Evolutionary conservation across 305 asterid species (phyloP), one percentile per base, ranked within the genome.

Genomic region (Fraxinus angustifolia): DNA sequence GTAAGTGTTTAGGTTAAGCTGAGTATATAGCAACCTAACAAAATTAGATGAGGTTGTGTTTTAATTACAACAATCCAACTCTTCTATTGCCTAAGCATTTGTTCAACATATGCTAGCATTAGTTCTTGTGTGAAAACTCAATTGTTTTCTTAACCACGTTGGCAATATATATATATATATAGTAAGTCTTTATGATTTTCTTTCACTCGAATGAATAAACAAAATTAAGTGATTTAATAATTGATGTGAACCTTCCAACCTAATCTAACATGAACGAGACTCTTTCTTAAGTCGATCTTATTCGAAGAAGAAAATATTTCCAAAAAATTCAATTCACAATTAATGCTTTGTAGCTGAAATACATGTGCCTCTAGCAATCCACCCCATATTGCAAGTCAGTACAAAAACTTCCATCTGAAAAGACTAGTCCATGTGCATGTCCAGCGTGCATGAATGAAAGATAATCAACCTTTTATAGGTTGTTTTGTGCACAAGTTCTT

Each of bases 401-500:
- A 11, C 58, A 62, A 81, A 75, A 70, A 73, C 53, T 36, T 21
- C 73, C 23, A 21, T 53, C 56, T 30, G 72, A 58, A 42, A 78
- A 73, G 78, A 31, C 76, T 38, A 76, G 40, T 45, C 58, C 82
- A 78, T 82, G 82, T 80, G 84, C 73, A 76, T 76, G 82, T 77
- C 45, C 33, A 74, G 75, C 1, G 75, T 67, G 84, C 81, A 80
- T 75, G 79, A 53, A 85, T 73, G 50, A 45, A 75, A 75, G 80
- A 31, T 42, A 82, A 85, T 72, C 12, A 19, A 76, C 84, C 26
- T 73, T 85, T 74, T 76, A 16, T 79, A 48, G 83, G 79, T 80
- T 78, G 80, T 56, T 40, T 77, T 62, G 35, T 71, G 76, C 84
- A 50, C 26, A 79, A 82, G 87, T 82, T 87, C 6, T 82, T 82